Evolutionary conservation across 129 eudicot genomes (phyloP).

Genomic region (Chrysanthemum lavandulifolium): DNA sequence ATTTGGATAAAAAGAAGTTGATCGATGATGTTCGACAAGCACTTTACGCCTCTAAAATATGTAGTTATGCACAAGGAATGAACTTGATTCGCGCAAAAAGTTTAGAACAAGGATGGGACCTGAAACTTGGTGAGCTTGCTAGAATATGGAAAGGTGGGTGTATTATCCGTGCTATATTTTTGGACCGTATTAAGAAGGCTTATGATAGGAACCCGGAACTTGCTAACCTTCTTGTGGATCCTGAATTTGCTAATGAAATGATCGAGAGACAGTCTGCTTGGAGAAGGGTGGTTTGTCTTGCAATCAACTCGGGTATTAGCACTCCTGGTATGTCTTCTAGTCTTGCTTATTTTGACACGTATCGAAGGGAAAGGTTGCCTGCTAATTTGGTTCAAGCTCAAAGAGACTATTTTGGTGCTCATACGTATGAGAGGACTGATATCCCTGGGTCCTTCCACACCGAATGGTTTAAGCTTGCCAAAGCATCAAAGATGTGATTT

Average conservation of each 20-base stretch:
- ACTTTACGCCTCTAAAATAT: slow-evolving; percentile 44
- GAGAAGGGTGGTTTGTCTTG: slow-evolving; percentile 48
- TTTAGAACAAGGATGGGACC: slow-evolving; percentile 45
- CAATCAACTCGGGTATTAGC: slow-evolving; percentile 45
- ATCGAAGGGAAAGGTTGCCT: slow-evolving; percentile 43
- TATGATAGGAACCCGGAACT: slow-evolving; percentile 45
- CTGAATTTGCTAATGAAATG: slow-evolving; percentile 50
- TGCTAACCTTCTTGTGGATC: slow-evolving; percentile 48
- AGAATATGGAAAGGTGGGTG: slow-evolving; percentile 59
- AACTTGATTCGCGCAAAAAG: slow-evolving; percentile 56
- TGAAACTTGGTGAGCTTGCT: slow-evolving; percentile 50
- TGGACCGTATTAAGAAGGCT: slow-evolving; percentile 50
- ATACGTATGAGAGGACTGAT: slow-evolving; percentile 48
- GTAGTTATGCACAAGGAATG: slow-evolving; percentile 54
- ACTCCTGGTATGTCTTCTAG: slow-evolving; percentile 56
- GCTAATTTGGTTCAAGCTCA: slow-evolving; percentile 55
- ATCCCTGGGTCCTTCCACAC: slow-evolving; percentile 42
- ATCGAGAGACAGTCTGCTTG: slow-evolving; percentile 38
- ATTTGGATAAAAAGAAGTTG: slow-evolving; percentile 35
- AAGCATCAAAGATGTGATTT: slow-evolving; percentile 11
- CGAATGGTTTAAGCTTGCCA: slow-evolving; percentile 54
- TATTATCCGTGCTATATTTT: slow-evolving; percentile 49
- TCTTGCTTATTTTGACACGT: slow-evolving; percentile 53
- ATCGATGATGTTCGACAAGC: slow-evolving; percentile 46
- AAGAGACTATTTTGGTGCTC: slow-evolving; percentile 51